Conservation (phyloP, 495 filamentous ascomycete species). For the Achaetomiella virescens region DNA sequence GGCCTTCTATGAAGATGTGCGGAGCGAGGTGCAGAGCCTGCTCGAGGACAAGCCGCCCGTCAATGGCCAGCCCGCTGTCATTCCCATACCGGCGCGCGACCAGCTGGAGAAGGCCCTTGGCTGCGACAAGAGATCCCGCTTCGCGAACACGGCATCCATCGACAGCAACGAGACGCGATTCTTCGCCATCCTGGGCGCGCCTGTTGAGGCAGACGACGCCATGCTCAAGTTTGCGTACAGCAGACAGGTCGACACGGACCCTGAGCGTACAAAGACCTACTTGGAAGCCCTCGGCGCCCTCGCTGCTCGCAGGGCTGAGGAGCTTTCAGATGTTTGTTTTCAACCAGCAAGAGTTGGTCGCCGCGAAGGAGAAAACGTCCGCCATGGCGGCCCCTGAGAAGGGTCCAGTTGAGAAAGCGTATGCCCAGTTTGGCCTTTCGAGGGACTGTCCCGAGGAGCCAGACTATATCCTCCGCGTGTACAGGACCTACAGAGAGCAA, state of each 20-base stretch:
- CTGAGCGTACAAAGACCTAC: constrained; percentile 11
- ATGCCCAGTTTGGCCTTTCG: constrained; percentile 18
- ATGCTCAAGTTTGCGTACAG: constrained; percentile 26
- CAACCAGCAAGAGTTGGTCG: constrained; percentile 9
- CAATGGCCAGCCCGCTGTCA: constrained; percentile 10
- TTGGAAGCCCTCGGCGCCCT: constrained; percentile 19
- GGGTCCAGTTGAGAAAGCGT: constrained; percentile 11
- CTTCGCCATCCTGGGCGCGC: constrained; percentile 19
- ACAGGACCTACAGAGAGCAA: constrained; percentile 17
- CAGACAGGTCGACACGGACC: constrained; percentile 20
- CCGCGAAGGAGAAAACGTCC: neutral
- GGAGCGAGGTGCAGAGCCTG: constrained; percentile 31
- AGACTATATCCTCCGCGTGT: constrained; percentile 17
- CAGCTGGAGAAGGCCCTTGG: constrained; percentile 20
- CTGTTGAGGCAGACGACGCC: constrained; percentile 16
- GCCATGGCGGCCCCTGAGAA: neutral
- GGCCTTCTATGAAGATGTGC: constrained; percentile 32
- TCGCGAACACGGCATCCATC: neutral
- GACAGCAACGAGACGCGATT: neutral
- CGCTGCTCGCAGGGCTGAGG: constrained; percentile 11
- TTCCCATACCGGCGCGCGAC: constrained; percentile 14
- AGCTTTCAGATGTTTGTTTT: constrained; percentile 25
- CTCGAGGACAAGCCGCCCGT: constrained; percentile 14
- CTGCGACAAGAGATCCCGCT: constrained; percentile 6
- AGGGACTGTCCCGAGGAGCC: constrained; percentile 1